Evolutionary conservation across 202 grass and related monocot species (phyloP), one percentile per base, ranked within the genome.

Genomic region (Eragrostis tef): DNA sequence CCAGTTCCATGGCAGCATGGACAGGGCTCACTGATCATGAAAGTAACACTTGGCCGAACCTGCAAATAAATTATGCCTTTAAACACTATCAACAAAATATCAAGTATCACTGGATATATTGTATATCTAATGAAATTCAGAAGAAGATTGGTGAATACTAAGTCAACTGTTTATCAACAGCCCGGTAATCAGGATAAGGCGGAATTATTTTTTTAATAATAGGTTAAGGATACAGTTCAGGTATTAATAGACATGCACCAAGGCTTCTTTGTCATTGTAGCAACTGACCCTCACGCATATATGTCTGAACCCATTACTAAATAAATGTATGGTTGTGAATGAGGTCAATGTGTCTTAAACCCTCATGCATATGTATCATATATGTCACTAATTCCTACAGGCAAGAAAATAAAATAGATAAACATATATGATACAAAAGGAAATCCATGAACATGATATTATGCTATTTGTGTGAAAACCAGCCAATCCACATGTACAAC

Each of bases 1-100:
- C 94, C 94, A 84, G 87, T 91, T 84, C 88, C 94, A 82, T 98
- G 90, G 62, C 94, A 98, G 80, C 88, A 93, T 56, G 86, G 60
- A 78, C 94, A 98, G 42, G 92, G 90, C 83, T 94, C 90, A 52
- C 94, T 98, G 66, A 94, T 93, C 88, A 93, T 92, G 75, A 98
- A 98, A 73, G 92, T 87, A 81, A 92, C 94, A 77, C 86, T 98
- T 20, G 85, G 94, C 46, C 90, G 84, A 83, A 98, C 92, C 94
- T 98, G 88, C 39, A 91, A 71, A 85, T 26, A 69, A 85, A 57
- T 25, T 50, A 84, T 6, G 24, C 31, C 61, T 69, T 71, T 66
- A 49, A 73, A 88, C 29, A 83, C 46, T 52, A 69, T 14, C 4
- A n/a, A 15, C 6, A 67, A 57, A 70, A 50, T 45, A 79, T 41